Evolutionary conservation across 345 rosid genomes (phyloP).

Genomic region (Linum lewisii): DNA sequence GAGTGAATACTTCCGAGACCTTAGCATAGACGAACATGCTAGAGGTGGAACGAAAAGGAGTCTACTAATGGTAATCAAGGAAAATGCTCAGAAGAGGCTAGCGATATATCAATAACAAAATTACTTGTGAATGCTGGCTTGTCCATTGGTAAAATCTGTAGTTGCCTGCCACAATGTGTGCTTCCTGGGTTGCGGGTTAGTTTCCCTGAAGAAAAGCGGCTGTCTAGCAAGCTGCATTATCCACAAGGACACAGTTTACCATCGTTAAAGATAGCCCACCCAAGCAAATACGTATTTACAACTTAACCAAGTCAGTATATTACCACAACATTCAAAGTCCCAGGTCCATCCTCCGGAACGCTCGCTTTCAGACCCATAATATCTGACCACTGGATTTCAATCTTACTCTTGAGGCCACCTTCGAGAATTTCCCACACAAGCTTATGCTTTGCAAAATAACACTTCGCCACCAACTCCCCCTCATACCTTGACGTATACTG

Average conservation of each 20-base stretch:
- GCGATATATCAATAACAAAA: background rate
- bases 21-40: too few relatives aligned
- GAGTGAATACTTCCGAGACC: background rate
- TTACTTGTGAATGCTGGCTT: conserved; percentile 80
- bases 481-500: conserved; percentile 92
- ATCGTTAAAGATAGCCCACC: conserved; percentile 1
- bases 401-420: conserved; percentile 94
- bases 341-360: conserved; percentile 78
- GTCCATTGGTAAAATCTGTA: conserved; percentile 95
- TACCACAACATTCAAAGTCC: conserved; percentile 88
- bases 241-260: conserved; percentile 1
- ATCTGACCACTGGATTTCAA: conserved; percentile 98
- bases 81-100: too few relatives aligned
- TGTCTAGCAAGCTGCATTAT: conserved; percentile 74
- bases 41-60: too few relatives aligned
- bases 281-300: background rate
- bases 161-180: conserved; percentile 99
- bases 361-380: conserved; percentile 83
- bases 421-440: conserved; percentile 99
- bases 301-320: background rate
- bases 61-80: too few relatives aligned
- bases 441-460: conserved; percentile 97
- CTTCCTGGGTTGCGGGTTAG: conserved; percentile 95
- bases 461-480: conserved; percentile 99
- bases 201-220: conserved; percentile 94